Evolutionary conservation across 257 asterid species (phyloP).

Genomic region (Solanum ahanhuiri): DNA sequence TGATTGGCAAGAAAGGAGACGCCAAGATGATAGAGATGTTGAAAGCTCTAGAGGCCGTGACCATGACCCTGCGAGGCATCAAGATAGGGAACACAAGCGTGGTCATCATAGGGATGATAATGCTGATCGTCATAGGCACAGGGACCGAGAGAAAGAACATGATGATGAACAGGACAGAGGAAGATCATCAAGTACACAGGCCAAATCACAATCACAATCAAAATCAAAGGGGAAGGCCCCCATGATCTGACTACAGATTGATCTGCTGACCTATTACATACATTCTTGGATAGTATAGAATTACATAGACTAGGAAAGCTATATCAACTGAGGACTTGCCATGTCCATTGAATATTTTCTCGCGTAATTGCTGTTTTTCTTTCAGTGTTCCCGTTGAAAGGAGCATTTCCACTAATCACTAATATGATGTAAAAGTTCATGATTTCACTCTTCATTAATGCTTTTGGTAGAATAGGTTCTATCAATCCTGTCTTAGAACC

Average conservation of each 20-base stretch:
- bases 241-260: slow-evolving; percentile 44
- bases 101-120: slow-evolving; percentile 6
- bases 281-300: slow-evolving; percentile 2
- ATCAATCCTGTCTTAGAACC: neutral
- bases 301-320: slow-evolving; percentile 7
- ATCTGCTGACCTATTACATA: slow-evolving; percentile 1
- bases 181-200: slow-evolving; percentile 53
- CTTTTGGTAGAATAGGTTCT: neutral
- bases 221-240: slow-evolving; percentile 51
- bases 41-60: slow-evolving; percentile 46
- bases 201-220: slow-evolving; percentile 54
- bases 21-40: slow-evolving; percentile 46
- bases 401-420: slow-evolving; percentile 15
- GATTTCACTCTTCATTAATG: neutral
- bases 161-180: slow-evolving; percentile 20
- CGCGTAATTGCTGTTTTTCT: slow-evolving; percentile 7
- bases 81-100: slow-evolving; percentile 10
- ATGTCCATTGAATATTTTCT: slow-evolving; percentile 6
- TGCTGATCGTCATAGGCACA: neutral
- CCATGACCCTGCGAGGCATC: slow-evolving; percentile 34
- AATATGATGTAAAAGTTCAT: slow-evolving; percentile 28
- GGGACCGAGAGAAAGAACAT: neutral
- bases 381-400: slow-evolving; percentile 7
- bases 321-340: slow-evolving; percentile 14
- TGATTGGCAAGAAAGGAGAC: slow-evolving; percentile 51